A percentile compares a stretch with the other conserved stretches of the same genome.
These are phyloP conservation scores for Penicillium fuscoglaucum DNA, from an alignment of 2,329 filamentous ascomycete species.

Conservation along the genomic window DNA sequence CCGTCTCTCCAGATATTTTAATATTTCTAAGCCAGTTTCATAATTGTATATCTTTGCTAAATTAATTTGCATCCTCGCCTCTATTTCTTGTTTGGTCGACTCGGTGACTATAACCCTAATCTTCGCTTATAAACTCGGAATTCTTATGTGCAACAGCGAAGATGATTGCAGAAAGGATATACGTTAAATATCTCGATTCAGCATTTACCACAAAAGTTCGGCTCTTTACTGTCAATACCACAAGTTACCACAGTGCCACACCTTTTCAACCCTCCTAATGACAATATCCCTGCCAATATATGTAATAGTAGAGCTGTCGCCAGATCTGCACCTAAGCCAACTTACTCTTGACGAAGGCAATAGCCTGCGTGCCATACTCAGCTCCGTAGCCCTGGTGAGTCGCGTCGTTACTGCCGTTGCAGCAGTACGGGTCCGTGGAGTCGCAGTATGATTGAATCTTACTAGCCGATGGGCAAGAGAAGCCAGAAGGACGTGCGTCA, in stretches of 20 bases:
- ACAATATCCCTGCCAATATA: background rate
- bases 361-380: constrained; percentile 60
- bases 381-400: constrained; percentile 63
- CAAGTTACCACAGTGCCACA: background rate
- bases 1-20: no score
- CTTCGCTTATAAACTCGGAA: background rate
- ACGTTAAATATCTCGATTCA: background rate
- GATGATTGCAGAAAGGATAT: background rate
- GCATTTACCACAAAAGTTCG: background rate
- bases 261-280: background rate
- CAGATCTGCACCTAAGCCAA: constrained; percentile 1
- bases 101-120: background rate
- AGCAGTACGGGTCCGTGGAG: constrained; percentile 64
- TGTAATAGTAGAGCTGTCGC: no score
- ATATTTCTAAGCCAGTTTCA: background rate
- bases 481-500: constrained; percentile 59
- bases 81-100: background rate
- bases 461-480: constrained; percentile 56
- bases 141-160: background rate
- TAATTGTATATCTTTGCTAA: background rate
- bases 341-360: constrained; percentile 58
- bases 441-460: constrained; percentile 68
- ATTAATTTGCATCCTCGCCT: background rate
- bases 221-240: no score
- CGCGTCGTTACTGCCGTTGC: constrained; percentile 61